Evolutionary conservation across 495 filamentous ascomycete genomes (phyloP).

Genomic region (Tetracladium setigerum): DNA sequence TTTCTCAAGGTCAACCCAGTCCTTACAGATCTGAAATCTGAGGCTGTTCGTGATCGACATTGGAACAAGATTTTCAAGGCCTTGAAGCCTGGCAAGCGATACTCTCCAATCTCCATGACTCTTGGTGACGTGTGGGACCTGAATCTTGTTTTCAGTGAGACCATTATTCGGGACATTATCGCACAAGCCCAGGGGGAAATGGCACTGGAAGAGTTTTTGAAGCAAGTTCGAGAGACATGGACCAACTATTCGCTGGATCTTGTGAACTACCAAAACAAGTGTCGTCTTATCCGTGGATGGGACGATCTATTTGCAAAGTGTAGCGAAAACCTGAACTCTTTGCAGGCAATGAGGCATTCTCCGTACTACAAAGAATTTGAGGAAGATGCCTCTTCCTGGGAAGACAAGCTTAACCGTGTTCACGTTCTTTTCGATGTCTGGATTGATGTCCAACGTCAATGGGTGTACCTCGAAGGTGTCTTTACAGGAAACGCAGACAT

Average conservation of each 20-base stretch:
- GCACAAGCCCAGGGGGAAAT: conserved; percentile 96
- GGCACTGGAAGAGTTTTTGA: conserved; percentile 96
- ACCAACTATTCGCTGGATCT: conserved; percentile 88
- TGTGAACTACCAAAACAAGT: conserved; percentile 96
- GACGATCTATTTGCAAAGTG: conserved; percentile 98
- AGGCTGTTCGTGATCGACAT: conserved; percentile 91
- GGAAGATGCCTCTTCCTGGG: conserved; percentile 92
- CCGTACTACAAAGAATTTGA: conserved; percentile 99
- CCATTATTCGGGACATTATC: conserved; percentile 83
- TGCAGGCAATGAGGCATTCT: conserved; percentile 98
- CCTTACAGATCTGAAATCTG: conserved; percentile 87
- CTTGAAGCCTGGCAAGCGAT: conserved; percentile 81
- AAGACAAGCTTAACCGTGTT: conserved; percentile 95
- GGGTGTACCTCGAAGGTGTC: conserved; percentile 98
- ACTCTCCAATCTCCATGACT: conserved; percentile 86
- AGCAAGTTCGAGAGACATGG: conserved; percentile 95
- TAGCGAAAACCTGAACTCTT: conserved; percentile 92
- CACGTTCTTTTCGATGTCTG: conserved; percentile 98
- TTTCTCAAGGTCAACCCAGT: conserved; percentile 84
- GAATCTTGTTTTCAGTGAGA: conserved; percentile 77
- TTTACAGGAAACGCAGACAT: conserved; percentile 98
- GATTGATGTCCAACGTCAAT: conserved; percentile 99
- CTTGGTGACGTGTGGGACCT: conserved; percentile 98
- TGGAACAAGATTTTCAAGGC: conserved; percentile 97
- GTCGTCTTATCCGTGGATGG: conserved; percentile 93